phyloP scores from a whole-genome alignment of 768 basidiomycete genomes.

The Hysterangium stoloniferum region DNA sequence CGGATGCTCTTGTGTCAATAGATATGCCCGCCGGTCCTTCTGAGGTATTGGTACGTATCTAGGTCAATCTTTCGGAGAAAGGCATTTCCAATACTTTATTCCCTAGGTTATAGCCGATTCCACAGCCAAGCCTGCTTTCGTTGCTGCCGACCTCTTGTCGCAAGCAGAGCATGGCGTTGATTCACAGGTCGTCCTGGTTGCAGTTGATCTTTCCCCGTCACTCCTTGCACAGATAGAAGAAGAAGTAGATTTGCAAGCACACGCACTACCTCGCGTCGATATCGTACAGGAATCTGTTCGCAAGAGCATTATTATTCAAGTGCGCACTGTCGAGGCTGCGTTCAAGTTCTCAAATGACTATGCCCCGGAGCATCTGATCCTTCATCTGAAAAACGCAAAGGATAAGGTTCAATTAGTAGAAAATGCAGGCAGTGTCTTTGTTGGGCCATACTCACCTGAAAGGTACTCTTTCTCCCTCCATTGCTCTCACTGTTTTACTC shows the following conservation, averaged over 20 bases:
- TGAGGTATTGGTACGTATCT: slow-evolving; percentile 79
- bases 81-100: too few relatives aligned
- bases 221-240: slow-evolving; percentile 69
- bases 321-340: slow-evolving; percentile 60
- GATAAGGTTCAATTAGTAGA: slow-evolving; percentile 57
- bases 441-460: slow-evolving; percentile 92
- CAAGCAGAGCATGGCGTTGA: slow-evolving; percentile 98
- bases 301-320: slow-evolving; percentile 85
- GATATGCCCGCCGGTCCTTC: slow-evolving; percentile 99
- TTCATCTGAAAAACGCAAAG: slow-evolving; percentile 75
- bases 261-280: slow-evolving; percentile 76
- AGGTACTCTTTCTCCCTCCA: slow-evolving; percentile 42
- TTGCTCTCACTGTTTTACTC: slow-evolving; percentile 7
- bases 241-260: slow-evolving; percentile 83
- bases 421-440: slow-evolving; percentile 96
- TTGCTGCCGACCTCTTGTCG: slow-evolving; percentile 93
- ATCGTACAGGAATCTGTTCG: slow-evolving; percentile 85
- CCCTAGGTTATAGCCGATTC: slow-evolving; percentile 87
- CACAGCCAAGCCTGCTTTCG: slow-evolving; percentile 78
- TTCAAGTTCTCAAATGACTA: slow-evolving; percentile 93
- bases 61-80: too few relatives aligned
- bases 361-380: slow-evolving; percentile 94
- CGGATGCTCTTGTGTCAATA: slow-evolving; percentile 90
- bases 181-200: slow-evolving; percentile 93
- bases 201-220: slow-evolving; percentile 56